A percentile compares a stretch with the other conserved stretches of the same genome.
Evolutionary conservation across 768 basidiomycete genomes (phyloP).

Genomic region (Rhizopogon vulgaris): DNA sequence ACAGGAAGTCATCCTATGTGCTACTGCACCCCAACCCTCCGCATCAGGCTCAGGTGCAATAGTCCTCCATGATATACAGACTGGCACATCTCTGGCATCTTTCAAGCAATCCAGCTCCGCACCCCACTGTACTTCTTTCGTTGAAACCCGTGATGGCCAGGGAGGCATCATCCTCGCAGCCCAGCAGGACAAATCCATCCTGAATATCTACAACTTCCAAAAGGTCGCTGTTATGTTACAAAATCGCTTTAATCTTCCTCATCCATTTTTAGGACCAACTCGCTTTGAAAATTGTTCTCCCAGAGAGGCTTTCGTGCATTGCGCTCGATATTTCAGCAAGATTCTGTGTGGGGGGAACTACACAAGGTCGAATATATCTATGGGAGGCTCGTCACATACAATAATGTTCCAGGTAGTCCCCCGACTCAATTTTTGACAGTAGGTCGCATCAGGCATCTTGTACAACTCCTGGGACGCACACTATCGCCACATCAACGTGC

Average conservation of each 20-base stretch:
- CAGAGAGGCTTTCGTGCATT: slow-evolving; percentile 84
- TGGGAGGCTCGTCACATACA: slow-evolving; percentile 77
- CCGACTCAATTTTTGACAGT: slow-evolving; percentile 15
- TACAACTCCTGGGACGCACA: slow-evolving; percentile 93
- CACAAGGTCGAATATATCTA: slow-evolving; percentile 83
- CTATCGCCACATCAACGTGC: slow-evolving; percentile 80
- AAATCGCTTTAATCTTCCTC: background rate
- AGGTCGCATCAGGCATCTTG: slow-evolving; percentile 92
- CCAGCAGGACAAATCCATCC: slow-evolving; percentile 81
- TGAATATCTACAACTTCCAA: slow-evolving; percentile 92
- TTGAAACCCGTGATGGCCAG: slow-evolving; percentile 61
- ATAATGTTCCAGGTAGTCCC: background rate
- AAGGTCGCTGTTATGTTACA: slow-evolving; percentile 47
- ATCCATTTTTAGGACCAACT: slow-evolving; percentile 73
- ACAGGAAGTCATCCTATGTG: slow-evolving; percentile 64
- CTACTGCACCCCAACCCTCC: slow-evolving; percentile 42
- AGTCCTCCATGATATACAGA: slow-evolving; percentile 76
- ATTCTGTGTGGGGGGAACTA: slow-evolving; percentile 84
- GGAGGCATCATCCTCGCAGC: slow-evolving; percentile 84
- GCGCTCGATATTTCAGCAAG: slow-evolving; percentile 65
- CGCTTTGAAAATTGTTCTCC: slow-evolving; percentile 76
- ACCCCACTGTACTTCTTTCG: slow-evolving; percentile 58
- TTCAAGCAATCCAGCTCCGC: slow-evolving; percentile 81
- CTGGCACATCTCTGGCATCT: slow-evolving; percentile 67
- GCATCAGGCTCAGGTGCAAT: slow-evolving; percentile 51